These are phyloP conservation scores for Melampsora larici-populina DNA, from an alignment of 1,284 basidiomycete genomes.

Conservation along the genomic window DNA sequence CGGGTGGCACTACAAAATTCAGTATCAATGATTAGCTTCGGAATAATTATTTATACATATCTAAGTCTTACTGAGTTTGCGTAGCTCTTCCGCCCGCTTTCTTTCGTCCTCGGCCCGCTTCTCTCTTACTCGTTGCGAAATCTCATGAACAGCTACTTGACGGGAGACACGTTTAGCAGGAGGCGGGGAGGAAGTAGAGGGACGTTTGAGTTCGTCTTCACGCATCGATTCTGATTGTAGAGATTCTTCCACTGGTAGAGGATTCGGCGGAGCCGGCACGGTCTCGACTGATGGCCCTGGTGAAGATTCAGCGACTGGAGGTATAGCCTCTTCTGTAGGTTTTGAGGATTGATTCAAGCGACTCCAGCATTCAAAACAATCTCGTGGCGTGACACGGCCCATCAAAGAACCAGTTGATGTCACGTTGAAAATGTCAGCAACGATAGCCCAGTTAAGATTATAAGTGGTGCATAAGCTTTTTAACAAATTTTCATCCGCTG, in stretches of 20 bases:
- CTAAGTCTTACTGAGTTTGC: conserved; percentile 20
- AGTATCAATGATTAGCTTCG: background rate
- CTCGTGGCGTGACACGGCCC: conserved; percentile 6
- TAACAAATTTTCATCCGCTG: conserved; percentile 24
- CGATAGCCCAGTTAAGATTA: conserved; percentile 34
- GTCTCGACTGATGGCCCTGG: conserved; percentile 8
- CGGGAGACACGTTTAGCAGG: conserved; percentile 30
- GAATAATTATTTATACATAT: background rate
- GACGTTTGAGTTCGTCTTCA: background rate
- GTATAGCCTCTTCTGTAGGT: conserved; percentile 1
- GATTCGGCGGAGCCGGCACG: conserved; percentile 5
- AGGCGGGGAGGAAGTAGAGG: background rate
- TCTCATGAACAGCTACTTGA: conserved; percentile 25
- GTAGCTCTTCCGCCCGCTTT: background rate
- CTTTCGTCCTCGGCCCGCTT: background rate
- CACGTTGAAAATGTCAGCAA: conserved; percentile 32
- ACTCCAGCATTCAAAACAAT: conserved; percentile 37
- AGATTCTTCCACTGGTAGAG: background rate
- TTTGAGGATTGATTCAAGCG: conserved; percentile 6
- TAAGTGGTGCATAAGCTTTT: conserved; percentile 16
- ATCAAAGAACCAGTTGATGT: background rate
- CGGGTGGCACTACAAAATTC: background rate
- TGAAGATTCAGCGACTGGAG: background rate
- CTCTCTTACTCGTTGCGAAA: conserved; percentile 30
- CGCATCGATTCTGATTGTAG: background rate